Evolutionary conservation across 1,284 basidiomycete genomes (phyloP).

Genomic region (Leccinum fuscescens): DNA sequence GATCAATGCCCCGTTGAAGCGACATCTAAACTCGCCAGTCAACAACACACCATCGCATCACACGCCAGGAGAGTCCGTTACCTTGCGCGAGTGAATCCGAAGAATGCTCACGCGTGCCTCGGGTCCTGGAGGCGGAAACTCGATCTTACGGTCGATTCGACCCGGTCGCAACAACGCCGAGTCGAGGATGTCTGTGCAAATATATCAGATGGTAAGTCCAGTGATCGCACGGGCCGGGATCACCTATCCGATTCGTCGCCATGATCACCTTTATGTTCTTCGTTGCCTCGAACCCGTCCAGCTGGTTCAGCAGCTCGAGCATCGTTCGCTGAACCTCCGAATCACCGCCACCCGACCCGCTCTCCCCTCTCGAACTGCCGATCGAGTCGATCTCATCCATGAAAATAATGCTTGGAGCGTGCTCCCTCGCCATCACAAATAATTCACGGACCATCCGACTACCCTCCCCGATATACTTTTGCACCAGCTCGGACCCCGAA

Average conservation of each 20-base stretch:
- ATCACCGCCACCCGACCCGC: no score
- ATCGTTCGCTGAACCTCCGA: constrained; percentile 41
- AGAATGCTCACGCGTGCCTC: constrained; percentile 97
- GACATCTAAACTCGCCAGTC: constrained; percentile 71
- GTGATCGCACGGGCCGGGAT: not conserved
- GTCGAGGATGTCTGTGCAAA: constrained; percentile 82
- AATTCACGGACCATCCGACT: no score
- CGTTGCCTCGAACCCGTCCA: constrained; percentile 96
- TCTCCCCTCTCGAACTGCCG: no score
- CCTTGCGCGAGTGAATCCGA: constrained; percentile 96
- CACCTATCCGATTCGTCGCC: constrained; percentile 97
- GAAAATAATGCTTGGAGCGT: no score
- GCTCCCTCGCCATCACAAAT: no score
- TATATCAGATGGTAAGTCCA: constrained; percentile 5
- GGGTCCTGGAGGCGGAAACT: constrained; percentile 97
- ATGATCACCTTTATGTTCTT: constrained; percentile 99
- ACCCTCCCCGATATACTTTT: no score
- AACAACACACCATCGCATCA: constrained; percentile 2
- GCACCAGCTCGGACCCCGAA: no score
- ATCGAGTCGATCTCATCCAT: no score
- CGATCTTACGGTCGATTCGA: constrained; percentile 98
- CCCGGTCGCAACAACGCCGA: constrained; percentile 93
- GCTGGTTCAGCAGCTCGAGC: constrained; percentile 94
- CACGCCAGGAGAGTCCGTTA: constrained; percentile 23
- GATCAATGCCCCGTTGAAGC: constrained; percentile 93